phyloP scores from a whole-genome alignment of 73 alveolate species.

The Paramecium biaurelia region DNA sequence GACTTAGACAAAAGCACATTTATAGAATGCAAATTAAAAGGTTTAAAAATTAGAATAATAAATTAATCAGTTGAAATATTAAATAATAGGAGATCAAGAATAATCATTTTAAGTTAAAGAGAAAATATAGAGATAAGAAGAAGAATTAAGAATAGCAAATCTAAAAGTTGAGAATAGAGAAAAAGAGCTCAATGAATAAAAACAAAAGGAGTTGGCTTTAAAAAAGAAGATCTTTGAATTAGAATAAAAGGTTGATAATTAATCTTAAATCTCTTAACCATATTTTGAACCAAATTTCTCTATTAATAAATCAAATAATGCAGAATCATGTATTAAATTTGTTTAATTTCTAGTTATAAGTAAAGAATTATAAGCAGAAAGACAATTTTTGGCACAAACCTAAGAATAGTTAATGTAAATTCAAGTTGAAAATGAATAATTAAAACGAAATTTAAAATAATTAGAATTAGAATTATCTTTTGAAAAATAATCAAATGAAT shows the following conservation, averaged over 20 bases:
- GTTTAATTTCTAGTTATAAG: not conserved
- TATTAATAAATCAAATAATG: not conserved
- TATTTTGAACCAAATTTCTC: not conserved
- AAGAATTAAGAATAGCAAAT: not conserved
- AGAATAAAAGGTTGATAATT: not conserved
- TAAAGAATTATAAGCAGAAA: not conserved
- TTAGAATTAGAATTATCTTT: not conserved
- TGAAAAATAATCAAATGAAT: not conserved
- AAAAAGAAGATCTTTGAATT: not conserved
- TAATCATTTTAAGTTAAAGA: not conserved
- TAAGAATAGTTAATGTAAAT: not conserved
- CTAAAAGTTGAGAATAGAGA: slow-evolving; percentile 9
- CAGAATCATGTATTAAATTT: not conserved
- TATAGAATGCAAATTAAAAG: not conserved
- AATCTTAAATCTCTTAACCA: not conserved
- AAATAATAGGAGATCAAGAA: not conserved
- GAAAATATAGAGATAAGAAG: not conserved
- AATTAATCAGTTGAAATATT: not conserved
- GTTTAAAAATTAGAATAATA: not conserved
- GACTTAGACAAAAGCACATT: not conserved
- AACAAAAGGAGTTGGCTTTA: not conserved
- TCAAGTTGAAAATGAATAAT: not conserved
- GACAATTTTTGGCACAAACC: not conserved
- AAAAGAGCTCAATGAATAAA: not conserved
- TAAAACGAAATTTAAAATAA: not conserved